Percentiles rank a stretch among this genome's conserved stretches.
phyloP scores from a whole-genome alignment of 75 land plant genomes.

The Ceratopteris richardii region DNA sequence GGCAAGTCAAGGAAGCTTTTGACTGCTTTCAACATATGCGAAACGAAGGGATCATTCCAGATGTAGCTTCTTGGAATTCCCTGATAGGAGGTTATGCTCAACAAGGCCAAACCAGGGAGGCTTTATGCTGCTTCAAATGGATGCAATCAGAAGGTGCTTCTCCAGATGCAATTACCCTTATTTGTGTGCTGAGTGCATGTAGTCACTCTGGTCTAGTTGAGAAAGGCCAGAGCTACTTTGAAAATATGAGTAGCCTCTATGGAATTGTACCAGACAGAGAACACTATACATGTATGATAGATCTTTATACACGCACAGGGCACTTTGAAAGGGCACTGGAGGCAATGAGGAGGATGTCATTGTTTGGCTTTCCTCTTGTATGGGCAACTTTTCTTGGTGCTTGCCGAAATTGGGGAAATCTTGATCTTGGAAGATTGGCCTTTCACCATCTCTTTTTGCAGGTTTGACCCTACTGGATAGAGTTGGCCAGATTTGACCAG shows the following conservation, averaged over 20 bases:
- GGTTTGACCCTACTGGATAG: too few species aligned
- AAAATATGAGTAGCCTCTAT: slow-evolving; percentile 10
- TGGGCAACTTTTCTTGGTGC: slow-evolving; percentile 20
- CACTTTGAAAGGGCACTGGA: slow-evolving; percentile 9
- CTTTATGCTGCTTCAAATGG: slow-evolving; percentile 1
- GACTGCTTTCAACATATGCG: slow-evolving; percentile 4
- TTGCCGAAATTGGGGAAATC: slow-evolving; percentile 18
- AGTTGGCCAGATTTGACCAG: too few species aligned
- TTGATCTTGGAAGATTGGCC: slow-evolving; percentile 9
- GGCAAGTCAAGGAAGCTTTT: slow-evolving; percentile 4
- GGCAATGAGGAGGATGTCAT: slow-evolving; percentile 14
- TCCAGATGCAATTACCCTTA: too few species aligned
- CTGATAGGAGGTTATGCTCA: slow-evolving; percentile 23
- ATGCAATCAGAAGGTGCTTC: slow-evolving; percentile 6
- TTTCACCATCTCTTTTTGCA: too few species aligned
- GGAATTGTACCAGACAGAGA: slow-evolving; percentile 14
- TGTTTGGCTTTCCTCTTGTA: slow-evolving; percentile 7
- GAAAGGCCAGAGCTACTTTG: slow-evolving; percentile 14
- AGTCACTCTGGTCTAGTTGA: slow-evolving; percentile 28
- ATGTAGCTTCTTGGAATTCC: slow-evolving; percentile 22
- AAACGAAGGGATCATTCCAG: slow-evolving; percentile 1
- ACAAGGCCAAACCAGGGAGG: slow-evolving; percentile 16
- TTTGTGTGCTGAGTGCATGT: slow-evolving; percentile 17
- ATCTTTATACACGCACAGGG: slow-evolving; percentile 20
- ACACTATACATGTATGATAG: slow-evolving; percentile 28